Evolutionary conservation across 2,329 filamentous ascomycete species (phyloP), one percentile per base, ranked within the genome.

Genomic region (Neofusicoccum sp.): DNA sequence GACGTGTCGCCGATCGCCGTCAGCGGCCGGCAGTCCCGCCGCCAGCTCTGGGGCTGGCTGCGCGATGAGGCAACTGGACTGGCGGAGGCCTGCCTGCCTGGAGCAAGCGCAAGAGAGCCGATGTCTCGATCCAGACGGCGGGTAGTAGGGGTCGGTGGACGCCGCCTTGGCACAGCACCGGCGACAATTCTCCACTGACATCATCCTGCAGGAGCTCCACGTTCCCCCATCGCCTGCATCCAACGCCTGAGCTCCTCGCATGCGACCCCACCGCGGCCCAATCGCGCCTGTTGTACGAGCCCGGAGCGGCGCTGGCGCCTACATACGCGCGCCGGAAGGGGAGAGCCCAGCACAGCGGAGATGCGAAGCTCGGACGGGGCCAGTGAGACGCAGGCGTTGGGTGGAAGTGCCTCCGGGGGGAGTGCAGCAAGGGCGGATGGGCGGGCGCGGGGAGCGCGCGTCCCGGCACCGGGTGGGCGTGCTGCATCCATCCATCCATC

Each of bases 191-290:
- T 2, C 5, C 11, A 22, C 39, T 58, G 54, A 58, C 54, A 58
- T 58, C 54, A 58, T 58, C 31, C 14, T 2, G 54, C 54, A 45
- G 29, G 31, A 11, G 9, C 36, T 45, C 54, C 54, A 58, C 54
- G 54, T 58, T 58, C 54, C 54, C 39, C 33, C 37, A 34, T 14
- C 28, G 33, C 31, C 41, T 16, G 54, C 54, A 58, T 39, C 41
- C 11, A 58, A 34, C 39, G 29, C 31, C 28, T 12, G 29, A n/a
- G 41, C 41, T 58, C 54, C 54, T 58, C 54, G 54, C 54, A 58
- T 58, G 54, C 11, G 31, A 14, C 54, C 31, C 41, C 22, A 22
- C 22, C 22, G 22, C 22, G 22, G 22, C 22, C 22, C 22, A 22
- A 22, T 22, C 22, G 22, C 22, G 22, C 22, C 22, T 22, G 22